These are phyloP conservation scores for Catharanthus roseus DNA, from an alignment of 257 asterid genomes.

Conservation along the genomic window DNA sequence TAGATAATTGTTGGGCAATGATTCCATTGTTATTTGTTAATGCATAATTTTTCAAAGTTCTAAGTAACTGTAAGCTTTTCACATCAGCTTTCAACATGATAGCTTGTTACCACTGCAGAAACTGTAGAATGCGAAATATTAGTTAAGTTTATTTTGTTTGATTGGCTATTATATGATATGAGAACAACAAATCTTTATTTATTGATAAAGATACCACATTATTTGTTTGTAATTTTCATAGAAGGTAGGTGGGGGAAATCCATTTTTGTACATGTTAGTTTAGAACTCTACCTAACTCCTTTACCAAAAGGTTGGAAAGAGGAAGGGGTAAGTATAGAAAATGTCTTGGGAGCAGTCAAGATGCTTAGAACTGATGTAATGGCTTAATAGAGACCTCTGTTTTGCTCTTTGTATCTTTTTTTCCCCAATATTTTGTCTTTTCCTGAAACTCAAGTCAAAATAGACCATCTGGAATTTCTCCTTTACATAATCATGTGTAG, in stretches of 20 bases:
- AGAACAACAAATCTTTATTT: neutral
- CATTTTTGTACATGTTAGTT: conserved; percentile 39
- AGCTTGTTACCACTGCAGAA: conserved; percentile 1
- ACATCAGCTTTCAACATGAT: neutral
- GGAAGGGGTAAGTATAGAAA: conserved; percentile 9
- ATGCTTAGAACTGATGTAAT: conserved; percentile 3
- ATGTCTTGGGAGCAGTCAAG: conserved; percentile 22
- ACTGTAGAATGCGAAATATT: neutral
- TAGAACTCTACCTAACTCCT: conserved; percentile 42
- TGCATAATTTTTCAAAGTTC: neutral
- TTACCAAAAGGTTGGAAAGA: conserved; percentile 19
- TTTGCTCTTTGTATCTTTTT: neutral
- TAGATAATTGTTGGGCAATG: conserved; percentile 6
- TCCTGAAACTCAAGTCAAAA: conserved; percentile 14
- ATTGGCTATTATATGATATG: neutral
- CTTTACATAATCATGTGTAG: neutral
- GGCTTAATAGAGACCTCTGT: neutral
- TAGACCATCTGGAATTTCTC: conserved; percentile 21
- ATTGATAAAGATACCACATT: conserved; percentile 25
- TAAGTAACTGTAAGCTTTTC: neutral
- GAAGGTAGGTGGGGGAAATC: conserved; percentile 55
- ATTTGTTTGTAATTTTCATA: conserved; percentile 31
- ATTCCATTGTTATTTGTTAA: neutral
- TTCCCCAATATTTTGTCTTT: neutral
- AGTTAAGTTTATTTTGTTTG: neutral